Conservation (phyloP, 2,329 filamentous ascomycete species). For the Cercospora berteroae region DNA sequence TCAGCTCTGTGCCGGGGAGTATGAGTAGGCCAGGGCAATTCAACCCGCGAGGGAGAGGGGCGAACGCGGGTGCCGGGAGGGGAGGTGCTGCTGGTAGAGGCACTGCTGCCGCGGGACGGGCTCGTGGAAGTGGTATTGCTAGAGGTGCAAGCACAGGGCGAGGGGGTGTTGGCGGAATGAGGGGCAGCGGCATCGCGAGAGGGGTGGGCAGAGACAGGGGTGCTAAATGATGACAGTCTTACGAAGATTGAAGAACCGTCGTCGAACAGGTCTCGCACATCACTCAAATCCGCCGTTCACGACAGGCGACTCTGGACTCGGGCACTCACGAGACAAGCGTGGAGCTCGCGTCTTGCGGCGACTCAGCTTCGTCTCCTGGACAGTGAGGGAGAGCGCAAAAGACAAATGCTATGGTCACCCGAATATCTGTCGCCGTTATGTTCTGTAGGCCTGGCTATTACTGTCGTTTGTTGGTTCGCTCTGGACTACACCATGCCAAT, state of each 20-base stretch:
- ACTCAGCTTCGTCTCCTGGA: not conserved
- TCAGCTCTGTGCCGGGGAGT: conserved; percentile 24
- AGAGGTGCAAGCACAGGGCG: conserved; percentile 26
- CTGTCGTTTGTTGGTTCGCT: not conserved
- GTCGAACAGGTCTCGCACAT: not conserved
- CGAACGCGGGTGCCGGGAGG: not conserved
- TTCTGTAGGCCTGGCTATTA: not conserved
- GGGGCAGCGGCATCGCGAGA: conserved; percentile 31
- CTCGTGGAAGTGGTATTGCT: conserved; percentile 37
- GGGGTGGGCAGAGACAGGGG: conserved; percentile 37
- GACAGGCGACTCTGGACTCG: not conserved
- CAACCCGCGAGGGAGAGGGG: conserved; percentile 36
- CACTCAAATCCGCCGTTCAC: not conserved
- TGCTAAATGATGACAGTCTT: conserved; percentile 19
- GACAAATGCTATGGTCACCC: not conserved
- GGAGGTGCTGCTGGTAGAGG: conserved; percentile 1
- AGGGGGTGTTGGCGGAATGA: conserved; percentile 29
- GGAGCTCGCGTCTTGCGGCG: not conserved
- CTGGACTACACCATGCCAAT: not conserved
- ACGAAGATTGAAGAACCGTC: not conserved
- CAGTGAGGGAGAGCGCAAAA: not conserved
- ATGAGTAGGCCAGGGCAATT: conserved; percentile 19
- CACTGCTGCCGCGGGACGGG: conserved; percentile 26
- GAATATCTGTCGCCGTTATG: not conserved
- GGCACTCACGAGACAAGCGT: not conserved